A percentile compares a stretch with the other conserved stretches of the same genome.
Evolutionary conservation across 169 alveolate genomes (phyloP).

Genomic region (Plasmodium relictum): DNA sequence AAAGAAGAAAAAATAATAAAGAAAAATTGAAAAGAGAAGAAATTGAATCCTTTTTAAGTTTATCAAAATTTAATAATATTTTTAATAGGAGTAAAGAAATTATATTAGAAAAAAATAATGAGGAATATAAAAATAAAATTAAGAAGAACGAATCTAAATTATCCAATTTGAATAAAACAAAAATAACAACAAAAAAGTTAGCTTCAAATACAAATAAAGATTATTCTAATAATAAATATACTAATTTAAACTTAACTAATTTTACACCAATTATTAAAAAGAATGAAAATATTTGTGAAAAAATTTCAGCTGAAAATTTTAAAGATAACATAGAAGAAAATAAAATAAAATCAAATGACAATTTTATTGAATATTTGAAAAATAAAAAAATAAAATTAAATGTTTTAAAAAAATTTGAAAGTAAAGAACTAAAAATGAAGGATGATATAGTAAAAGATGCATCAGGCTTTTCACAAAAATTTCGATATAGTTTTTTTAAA

Average conservation of each 20-base stretch:
- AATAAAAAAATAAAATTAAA: slow-evolving; percentile 33
- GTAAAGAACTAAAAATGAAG: slow-evolving; percentile 17
- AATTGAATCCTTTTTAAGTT: slow-evolving; percentile 37
- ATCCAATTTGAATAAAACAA: background rate
- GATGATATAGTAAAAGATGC: slow-evolving; percentile 3
- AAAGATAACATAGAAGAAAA: background rate
- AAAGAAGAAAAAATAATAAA: slow-evolving; percentile 38
- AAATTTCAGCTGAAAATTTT: background rate
- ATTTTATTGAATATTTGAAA: slow-evolving; percentile 11
- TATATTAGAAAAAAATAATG: slow-evolving; percentile 14
- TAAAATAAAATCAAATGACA: background rate
- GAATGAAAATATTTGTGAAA: background rate
- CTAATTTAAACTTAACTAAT: slow-evolving; percentile 6
- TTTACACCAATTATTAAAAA: slow-evolving; percentile 1
- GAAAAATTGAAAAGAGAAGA: slow-evolving; percentile 46
- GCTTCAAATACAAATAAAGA: slow-evolving; percentile 3
- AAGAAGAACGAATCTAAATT: background rate
- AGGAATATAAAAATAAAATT: background rate
- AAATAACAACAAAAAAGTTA: background rate
- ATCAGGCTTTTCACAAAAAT: slow-evolving; percentile 48
- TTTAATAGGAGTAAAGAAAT: slow-evolving; percentile 26
- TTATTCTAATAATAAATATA: slow-evolving; percentile 9
- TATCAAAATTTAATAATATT: slow-evolving; percentile 24
- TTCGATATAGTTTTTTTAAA: slow-evolving; percentile 62
- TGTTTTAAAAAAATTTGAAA: slow-evolving; percentile 22